Base-by-base conservation (phyloP, 1,139 yeast species). In the Debaryomyces coudertii region DNA sequence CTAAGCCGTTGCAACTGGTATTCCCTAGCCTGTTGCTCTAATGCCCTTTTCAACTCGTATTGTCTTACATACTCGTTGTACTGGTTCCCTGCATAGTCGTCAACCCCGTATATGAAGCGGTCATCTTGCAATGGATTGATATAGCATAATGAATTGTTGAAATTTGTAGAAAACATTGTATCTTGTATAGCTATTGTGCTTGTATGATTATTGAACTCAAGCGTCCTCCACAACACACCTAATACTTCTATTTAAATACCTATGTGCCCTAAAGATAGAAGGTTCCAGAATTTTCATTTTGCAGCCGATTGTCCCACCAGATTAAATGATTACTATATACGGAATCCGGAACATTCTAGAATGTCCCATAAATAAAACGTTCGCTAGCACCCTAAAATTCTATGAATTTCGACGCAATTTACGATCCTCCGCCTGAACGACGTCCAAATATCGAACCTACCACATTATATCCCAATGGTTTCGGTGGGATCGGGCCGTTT, bases 161-260 rank as follows among this genome's bases (percentile, higher is more conserved):
- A 37, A 37, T 28, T 18, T 6, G 14, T 37, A 3, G 41, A 28
- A 28, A 37, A 27, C 41, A 37, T 37, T 28, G 24, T 36, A 29
- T 29, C 12, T 9, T 31, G 23, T 16, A 7, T 31, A 15, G 4
- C 5, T 31, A 11, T 31, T 11, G 15, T 14, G 16, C 9, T 16
- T 16, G n/a, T 16, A 11, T 31, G 35, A 16, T 31, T 6, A 9
- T 30, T 30, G n/a, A 5, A 4, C 22, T 20, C 22, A 4, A 20
- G 5, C 22, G 4, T 20, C 22, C 22, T 20, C 22, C 5, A 20
- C 22, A 16, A 7, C 16, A n/a, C 15, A 8, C 11, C n/a, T 16
- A 3, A 15, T 18, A 40, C 23, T 39, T 40, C 41, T 14, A 44
- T 47, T 46, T 37, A 37, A 27, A 37, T 28, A 37, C 16, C 18